A percentile compares a stretch with the other conserved stretches of the same genome.
phyloP scores from a whole-genome alignment of 2,329 filamentous ascomycete species.

The Ophiobolus disseminans region DNA sequence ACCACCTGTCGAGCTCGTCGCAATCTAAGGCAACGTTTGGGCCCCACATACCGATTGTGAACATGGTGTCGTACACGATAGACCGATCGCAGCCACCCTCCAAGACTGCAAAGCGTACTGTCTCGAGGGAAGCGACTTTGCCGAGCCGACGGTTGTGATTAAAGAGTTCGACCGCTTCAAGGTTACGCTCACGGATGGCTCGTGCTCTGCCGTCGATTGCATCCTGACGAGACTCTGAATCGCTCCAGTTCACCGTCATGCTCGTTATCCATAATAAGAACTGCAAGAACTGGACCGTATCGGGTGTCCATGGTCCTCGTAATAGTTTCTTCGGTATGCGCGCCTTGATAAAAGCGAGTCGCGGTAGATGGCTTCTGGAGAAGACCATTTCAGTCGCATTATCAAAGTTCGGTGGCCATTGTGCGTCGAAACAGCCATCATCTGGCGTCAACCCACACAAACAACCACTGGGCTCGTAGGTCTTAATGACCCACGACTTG shows the following conservation, averaged over 20 bases:
- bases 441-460: constrained; percentile 32
- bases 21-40: constrained; percentile 19
- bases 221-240: constrained; percentile 14
- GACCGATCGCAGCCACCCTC: constrained; percentile 40
- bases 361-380: constrained; percentile 35
- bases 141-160: constrained; percentile 43
- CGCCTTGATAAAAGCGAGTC: constrained; percentile 35
- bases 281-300: constrained; percentile 39
- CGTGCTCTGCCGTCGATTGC: constrained; percentile 27
- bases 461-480: constrained; percentile 32
- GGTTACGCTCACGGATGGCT: constrained; percentile 35
- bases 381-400: constrained; percentile 39
- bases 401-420: constrained; percentile 42
- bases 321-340: constrained; percentile 41
- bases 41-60: constrained; percentile 26
- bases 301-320: constrained; percentile 31
- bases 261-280: constrained; percentile 41
- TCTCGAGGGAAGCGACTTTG: constrained; percentile 27
- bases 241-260: constrained; percentile 42
- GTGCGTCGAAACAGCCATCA: constrained; percentile 35
- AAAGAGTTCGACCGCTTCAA: constrained; percentile 45
- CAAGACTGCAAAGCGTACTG: constrained; percentile 35
- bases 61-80: constrained; percentile 41
- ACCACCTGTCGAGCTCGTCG: constrained; percentile 35
- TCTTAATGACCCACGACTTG: constrained; percentile 27